A percentile compares a stretch with the other conserved stretches of the same genome.
Conservation (phyloP, 1,284 basidiomycete genomes). For the Pterulicium gracile region DNA sequence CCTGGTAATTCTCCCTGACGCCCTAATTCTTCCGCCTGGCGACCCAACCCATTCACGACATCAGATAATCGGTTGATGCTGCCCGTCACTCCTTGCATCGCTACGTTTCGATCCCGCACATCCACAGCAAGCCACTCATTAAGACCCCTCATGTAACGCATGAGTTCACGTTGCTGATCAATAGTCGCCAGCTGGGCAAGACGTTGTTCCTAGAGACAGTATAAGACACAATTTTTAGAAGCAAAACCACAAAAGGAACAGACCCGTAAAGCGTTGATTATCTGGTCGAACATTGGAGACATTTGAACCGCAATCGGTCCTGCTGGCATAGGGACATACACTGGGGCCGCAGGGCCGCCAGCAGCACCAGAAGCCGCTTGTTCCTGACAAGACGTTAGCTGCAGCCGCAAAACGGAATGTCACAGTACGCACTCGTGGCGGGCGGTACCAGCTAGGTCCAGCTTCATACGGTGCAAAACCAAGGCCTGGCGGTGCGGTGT, state of each 20-base stretch:
- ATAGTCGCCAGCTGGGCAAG: conserved; percentile 60
- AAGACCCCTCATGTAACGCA: conserved; percentile 60
- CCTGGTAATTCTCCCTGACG: neutral
- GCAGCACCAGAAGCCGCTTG: neutral
- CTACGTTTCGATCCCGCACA: conserved; percentile 61
- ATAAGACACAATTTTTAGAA: conserved; percentile 5
- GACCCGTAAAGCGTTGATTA: conserved; percentile 28
- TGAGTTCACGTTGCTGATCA: conserved; percentile 66
- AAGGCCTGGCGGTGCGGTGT: neutral
- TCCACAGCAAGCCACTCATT: conserved; percentile 69
- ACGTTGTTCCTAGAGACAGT: conserved; percentile 52
- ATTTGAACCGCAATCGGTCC: neutral
- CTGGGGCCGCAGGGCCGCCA: neutral
- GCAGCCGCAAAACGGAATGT: neutral
- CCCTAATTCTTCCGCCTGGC: conserved; percentile 18
- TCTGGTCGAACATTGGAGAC: conserved; percentile 21
- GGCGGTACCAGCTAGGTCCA: neutral
- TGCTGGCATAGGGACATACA: neutral
- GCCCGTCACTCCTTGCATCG: conserved; percentile 52
- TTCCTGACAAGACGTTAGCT: neutral
- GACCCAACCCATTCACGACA: conserved; percentile 31
- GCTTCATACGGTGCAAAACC: neutral
- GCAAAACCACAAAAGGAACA: conserved; percentile 26
- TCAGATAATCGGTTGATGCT: conserved; percentile 50
- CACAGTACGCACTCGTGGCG: neutral